Evolutionary conservation across 495 filamentous ascomycete genomes (phyloP).

Genomic region (Talaromyces stipitatus): DNA sequence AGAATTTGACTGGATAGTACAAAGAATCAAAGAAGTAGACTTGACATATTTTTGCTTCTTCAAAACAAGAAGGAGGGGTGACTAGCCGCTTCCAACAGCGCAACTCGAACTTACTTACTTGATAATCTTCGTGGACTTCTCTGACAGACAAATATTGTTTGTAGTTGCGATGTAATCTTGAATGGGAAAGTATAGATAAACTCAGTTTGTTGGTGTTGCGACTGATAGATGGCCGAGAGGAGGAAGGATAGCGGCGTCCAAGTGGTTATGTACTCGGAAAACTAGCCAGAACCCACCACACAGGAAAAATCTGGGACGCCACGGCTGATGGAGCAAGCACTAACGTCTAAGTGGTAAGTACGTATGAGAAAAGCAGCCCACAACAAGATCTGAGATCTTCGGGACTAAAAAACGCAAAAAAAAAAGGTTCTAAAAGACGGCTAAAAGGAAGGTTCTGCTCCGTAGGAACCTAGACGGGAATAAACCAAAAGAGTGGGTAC

Average conservation of each 20-base stretch:
- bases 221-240: not conserved
- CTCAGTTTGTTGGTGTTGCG: not conserved
- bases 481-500: not conserved
- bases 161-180: not conserved
- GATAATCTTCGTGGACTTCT: not conserved
- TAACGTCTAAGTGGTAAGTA: not conserved
- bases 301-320: constrained; percentile 1
- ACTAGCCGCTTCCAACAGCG: not conserved
- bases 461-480: not conserved
- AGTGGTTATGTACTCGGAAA: constrained; percentile 1
- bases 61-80: not conserved
- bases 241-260: not conserved
- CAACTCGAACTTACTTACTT: not conserved
- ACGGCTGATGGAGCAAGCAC: constrained; percentile 1
- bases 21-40: not conserved
- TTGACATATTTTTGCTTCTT: not conserved
- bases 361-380: not conserved
- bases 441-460: constrained; percentile 1
- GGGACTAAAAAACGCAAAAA: constrained; percentile 2
- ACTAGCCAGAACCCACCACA: not conserved
- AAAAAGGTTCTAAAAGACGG: not conserved
- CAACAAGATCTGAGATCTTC: constrained; percentile 8
- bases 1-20: not conserved
- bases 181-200: not conserved
- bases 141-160: not conserved